These are phyloP conservation scores for Colletotrichum tamarilloi DNA, from an alignment of 2,329 filamentous ascomycete genomes.

Conservation along the genomic window DNA sequence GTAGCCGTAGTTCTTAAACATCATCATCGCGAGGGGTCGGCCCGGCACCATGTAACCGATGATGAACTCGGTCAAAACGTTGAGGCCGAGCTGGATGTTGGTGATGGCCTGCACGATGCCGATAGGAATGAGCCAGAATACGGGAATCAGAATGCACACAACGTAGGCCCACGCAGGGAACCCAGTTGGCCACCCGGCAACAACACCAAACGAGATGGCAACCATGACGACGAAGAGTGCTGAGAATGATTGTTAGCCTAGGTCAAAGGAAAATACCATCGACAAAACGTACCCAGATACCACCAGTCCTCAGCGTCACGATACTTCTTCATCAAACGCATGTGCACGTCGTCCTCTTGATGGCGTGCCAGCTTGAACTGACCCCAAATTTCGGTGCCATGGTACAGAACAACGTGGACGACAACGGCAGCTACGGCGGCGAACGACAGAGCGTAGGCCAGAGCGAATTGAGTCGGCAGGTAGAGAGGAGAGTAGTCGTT, in stretches of 20 bases:
- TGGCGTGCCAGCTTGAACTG: conserved; percentile 66
- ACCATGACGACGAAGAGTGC: conserved; percentile 65
- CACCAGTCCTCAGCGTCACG: conserved; percentile 70
- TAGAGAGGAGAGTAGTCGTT: conserved; percentile 74
- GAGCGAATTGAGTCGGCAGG: conserved; percentile 70
- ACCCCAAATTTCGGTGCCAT: conserved; percentile 65
- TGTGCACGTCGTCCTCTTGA: conserved; percentile 69
- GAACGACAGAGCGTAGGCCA: conserved; percentile 73
- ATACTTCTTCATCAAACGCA: conserved; percentile 72
- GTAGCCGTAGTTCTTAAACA: conserved; percentile 81
- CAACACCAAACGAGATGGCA: conserved; percentile 64
- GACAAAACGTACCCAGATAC: conserved; percentile 59
- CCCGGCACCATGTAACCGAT: conserved; percentile 80
- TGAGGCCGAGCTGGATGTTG: conserved; percentile 73
- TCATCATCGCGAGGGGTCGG: conserved; percentile 78
- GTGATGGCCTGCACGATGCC: conserved; percentile 72
- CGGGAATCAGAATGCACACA: conserved; percentile 66
- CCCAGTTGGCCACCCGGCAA: conserved; percentile 65
- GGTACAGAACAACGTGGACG: conserved; percentile 66
- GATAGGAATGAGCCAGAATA: conserved; percentile 70
- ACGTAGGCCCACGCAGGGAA: conserved; percentile 70
- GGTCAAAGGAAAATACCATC: neutral
- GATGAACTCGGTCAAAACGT: conserved; percentile 79
- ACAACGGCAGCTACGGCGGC: conserved; percentile 73
- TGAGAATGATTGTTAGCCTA: conserved; percentile 20